A percentile compares a stretch with the other conserved stretches of the same genome.
Conservation (phyloP, 768 basidiomycete species). For the Auricularia sp. region DNA sequence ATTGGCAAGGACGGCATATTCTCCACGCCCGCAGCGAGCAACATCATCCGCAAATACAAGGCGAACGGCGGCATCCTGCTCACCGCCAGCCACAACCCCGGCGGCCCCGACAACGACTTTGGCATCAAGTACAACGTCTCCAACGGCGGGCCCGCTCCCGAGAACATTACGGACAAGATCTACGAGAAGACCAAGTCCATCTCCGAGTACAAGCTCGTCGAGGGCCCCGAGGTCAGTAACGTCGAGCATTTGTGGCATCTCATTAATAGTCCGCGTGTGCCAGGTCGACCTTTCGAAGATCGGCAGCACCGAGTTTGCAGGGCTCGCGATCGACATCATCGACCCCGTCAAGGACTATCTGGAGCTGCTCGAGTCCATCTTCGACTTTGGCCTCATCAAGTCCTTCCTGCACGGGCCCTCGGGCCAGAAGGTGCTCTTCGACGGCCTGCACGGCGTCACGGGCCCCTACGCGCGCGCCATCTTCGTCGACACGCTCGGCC, state of each 20-base stretch:
- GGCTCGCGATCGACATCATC: constrained; percentile 78
- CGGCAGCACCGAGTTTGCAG: constrained; percentile 71
- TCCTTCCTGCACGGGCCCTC: constrained; percentile 62
- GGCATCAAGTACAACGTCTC: constrained; percentile 99
- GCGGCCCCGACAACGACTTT: constrained; percentile 96
- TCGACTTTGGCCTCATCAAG: constrained; percentile 90
- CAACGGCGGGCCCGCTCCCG: constrained; percentile 96
- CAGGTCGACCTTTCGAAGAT: constrained; percentile 80
- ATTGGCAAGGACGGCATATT: constrained; percentile 85
- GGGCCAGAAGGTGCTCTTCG: constrained; percentile 83
- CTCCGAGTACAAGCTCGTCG: constrained; percentile 72
- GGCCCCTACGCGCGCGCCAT: constrained; percentile 91
- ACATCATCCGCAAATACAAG: constrained; percentile 92
- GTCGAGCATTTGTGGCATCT: background rate
- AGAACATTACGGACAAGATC: constrained; percentile 92
- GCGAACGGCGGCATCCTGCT: constrained; percentile 94
- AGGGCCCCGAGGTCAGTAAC: constrained; percentile 56
- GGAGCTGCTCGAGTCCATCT: constrained; percentile 73
- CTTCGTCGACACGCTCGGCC: constrained; percentile 71
- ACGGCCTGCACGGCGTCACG: constrained; percentile 92
- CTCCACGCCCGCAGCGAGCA: constrained; percentile 94
- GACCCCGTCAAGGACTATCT: constrained; percentile 91
- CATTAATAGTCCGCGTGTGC: background rate
- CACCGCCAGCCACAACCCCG: constrained; percentile 96
- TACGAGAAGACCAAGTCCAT: constrained; percentile 86